phyloP scores from a whole-genome alignment of 805 yeast species.

The Jamesozyma hellenica region DNA sequence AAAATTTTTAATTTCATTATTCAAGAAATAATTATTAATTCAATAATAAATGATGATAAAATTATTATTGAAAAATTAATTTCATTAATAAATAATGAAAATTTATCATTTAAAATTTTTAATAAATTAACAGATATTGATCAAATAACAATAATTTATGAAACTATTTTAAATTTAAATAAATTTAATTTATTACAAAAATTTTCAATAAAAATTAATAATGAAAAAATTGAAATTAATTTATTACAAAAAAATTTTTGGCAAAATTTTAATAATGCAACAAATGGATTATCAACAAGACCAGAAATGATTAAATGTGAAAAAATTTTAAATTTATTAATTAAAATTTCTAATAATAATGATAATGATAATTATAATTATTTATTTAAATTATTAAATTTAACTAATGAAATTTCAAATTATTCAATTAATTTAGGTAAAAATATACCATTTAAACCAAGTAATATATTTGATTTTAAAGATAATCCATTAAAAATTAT shows the following conservation, averaged over 20 bases:
- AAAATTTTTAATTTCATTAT: too few relatives aligned
- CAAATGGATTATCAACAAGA: constrained; percentile 32
- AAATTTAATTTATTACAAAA: constrained; percentile 20
- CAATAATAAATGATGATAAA: too few relatives aligned
- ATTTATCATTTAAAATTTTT: constrained; percentile 7
- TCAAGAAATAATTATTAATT: too few relatives aligned
- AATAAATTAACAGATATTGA: constrained; percentile 8
- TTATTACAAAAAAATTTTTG: constrained; percentile 30
- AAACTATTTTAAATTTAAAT: constrained; percentile 23
- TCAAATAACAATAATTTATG: constrained; percentile 16
- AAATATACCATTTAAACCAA: constrained; percentile 33
- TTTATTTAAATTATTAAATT: constrained; percentile 17
- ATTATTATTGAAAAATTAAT: too few relatives aligned
- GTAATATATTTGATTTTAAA: constrained; percentile 27
- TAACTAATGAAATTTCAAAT: constrained; percentile 24
- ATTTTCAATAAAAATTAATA: constrained; percentile 6
- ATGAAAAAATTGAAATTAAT: constrained; percentile 6
- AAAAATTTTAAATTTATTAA: constrained; percentile 18
- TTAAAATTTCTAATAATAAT: constrained; percentile 4
- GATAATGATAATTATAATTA: constrained; percentile 5
- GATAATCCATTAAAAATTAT: constrained; percentile 31
- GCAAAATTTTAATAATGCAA: constrained; percentile 35
- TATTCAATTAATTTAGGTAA: constrained; percentile 27
- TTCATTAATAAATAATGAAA: too few relatives aligned
- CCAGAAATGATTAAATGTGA: constrained; percentile 34